Base-by-base conservation (phyloP, 495 filamentous ascomycete species). In the Podospora comata region DNA sequence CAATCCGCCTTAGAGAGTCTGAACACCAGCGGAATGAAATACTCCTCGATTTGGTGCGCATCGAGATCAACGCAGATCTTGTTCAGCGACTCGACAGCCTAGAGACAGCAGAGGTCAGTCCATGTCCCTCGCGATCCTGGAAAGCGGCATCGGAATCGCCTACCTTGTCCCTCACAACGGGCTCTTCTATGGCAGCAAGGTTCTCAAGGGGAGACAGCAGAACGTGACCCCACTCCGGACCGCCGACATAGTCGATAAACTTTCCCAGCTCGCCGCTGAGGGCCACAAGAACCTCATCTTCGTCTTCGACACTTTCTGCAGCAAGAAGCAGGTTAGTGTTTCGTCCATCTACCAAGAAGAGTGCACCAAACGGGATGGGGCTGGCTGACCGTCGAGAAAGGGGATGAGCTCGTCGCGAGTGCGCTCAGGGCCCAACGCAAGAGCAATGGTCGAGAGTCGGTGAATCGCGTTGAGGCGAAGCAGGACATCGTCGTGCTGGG, bases 81-180 rank as follows among this genome's bases (percentile, higher is more conserved):
- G 87, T 98, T 98, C 68, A 99, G 86, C 54, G 96, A 98, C 78
- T 99, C 95, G 74, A 98, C 96, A 71, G 95, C 95, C 94, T 97
- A 75, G 64, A 62, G 66, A 60, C 4, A 64, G 15, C 28, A 48
- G 39, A 68, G 76, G 34, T 71, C 68, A 66, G 73, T 74, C 60
- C 62, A 23, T 7, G 11, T 6, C 58, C 26, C 58, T 3, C 2
- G n/a, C 5, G 20, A 32, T 7, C 30, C 30, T 7, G 4, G 7
- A 32, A 7, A 32, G 7, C 30, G 7, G 30, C 30, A 32, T 48
- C 13, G 2, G 39, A 48, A 5, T 27, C 58, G 20, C 81, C 65
- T 78, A 93, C 94, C 91, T 98, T 99, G 80, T 99, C 96, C 70
- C 95, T 87, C 65, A 99, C 95, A 72, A 98, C 85, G 67, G 96